phyloP scores from a whole-genome alignment of 805 yeast genomes.

The Cyberlindnera sargentensis region DNA sequence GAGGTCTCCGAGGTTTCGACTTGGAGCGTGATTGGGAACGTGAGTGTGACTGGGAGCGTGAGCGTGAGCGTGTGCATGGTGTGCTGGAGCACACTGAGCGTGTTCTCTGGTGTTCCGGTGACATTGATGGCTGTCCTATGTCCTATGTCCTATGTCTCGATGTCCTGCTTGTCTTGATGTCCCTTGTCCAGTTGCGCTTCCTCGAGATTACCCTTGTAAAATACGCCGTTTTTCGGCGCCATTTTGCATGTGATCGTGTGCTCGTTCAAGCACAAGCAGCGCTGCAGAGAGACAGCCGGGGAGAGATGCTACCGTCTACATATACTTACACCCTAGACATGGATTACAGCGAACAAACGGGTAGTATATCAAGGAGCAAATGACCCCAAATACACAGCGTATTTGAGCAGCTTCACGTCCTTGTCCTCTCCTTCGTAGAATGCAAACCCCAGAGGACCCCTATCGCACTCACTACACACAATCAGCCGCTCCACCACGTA shows the following conservation, averaged over 20 bases:
- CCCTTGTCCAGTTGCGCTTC: no score
- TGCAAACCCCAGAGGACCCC: slow-evolving; percentile 72
- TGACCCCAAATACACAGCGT: slow-evolving; percentile 42
- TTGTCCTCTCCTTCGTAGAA: slow-evolving; percentile 26
- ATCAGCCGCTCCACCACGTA: slow-evolving; percentile 42
- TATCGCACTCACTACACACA: slow-evolving; percentile 71
- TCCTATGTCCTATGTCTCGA: no score
- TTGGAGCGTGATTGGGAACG: slow-evolving; percentile 14
- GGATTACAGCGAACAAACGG: no score
- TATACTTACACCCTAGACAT: slow-evolving; percentile 14
- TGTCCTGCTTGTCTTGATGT: no score
- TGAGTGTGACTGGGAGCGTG: not conserved
- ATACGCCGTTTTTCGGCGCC: not conserved
- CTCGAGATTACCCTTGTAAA: no score
- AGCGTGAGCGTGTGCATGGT: not conserved
- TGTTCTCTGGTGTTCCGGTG: not conserved
- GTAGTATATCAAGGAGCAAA: slow-evolving; percentile 2
- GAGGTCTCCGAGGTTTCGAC: slow-evolving; percentile 15
- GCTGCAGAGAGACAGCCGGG: no score
- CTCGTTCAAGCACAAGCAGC: slow-evolving; percentile 13
- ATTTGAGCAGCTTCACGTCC: slow-evolving; percentile 33
- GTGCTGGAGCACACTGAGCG: not conserved
- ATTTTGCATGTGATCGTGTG: not conserved
- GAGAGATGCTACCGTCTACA: no score
- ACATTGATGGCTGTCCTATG: not conserved